Conservation (phyloP, 441 rosid genomes). For the Gossypium trilobum region DNA sequence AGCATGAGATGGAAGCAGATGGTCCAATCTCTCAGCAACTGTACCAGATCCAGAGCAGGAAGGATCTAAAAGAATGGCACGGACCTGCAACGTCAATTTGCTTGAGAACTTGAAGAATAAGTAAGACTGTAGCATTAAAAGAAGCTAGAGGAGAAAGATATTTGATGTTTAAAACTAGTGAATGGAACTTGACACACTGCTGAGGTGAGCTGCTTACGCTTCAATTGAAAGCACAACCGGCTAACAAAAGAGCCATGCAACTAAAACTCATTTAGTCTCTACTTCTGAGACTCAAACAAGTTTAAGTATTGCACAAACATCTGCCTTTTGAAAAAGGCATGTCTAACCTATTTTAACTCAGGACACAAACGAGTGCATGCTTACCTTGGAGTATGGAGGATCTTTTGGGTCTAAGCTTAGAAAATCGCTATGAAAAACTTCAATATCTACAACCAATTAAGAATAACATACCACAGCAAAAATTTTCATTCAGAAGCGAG, state of each 20-base stretch:
- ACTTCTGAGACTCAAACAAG: background rate
- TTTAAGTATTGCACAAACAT: background rate
- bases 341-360: background rate
- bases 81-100: slow-evolving; percentile 37
- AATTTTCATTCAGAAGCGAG: background rate
- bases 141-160: background rate
- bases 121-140: background rate
- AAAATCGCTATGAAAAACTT: slow-evolving; percentile 60
- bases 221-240: background rate
- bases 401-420: slow-evolving; percentile 52
- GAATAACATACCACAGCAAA: slow-evolving; percentile 18
- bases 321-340: background rate
- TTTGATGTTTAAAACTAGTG: background rate
- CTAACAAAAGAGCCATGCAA: background rate
- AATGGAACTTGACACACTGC: background rate
- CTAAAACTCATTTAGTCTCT: background rate
- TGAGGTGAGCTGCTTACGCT: background rate
- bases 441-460: slow-evolving; percentile 51
- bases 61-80: slow-evolving; percentile 81
- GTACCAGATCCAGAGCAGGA: slow-evolving; percentile 96
- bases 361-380: background rate
- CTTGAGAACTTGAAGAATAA: background rate
- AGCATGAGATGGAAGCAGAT: slow-evolving; percentile 68
- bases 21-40: slow-evolving; percentile 65
- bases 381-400: slow-evolving; percentile 52